A percentile compares a stretch with the other conserved stretches of the same genome.
These are phyloP conservation scores for Terana coerulea DNA, from an alignment of 768 basidiomycete genomes.

Conservation along the genomic window DNA sequence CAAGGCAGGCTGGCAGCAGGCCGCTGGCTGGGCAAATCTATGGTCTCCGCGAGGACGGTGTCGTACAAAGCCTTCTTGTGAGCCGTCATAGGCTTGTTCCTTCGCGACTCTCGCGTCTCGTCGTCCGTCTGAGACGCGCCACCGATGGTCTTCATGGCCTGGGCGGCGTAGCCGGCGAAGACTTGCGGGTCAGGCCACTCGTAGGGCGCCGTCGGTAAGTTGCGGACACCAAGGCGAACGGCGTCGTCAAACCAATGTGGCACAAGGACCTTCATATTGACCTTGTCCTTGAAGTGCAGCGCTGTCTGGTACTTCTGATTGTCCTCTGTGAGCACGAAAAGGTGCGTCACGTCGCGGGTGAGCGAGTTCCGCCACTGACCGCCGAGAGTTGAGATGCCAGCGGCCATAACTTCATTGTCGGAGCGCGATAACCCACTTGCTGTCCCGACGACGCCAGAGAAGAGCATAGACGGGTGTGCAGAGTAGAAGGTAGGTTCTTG, in stretches of 20 bases:
- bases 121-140: slow-evolving; percentile 22
- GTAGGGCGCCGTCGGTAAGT: slow-evolving; percentile 52
- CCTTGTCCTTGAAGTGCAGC: slow-evolving; percentile 55
- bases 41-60: slow-evolving; percentile 23
- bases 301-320: slow-evolving; percentile 44
- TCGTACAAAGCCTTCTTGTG: slow-evolving; percentile 34
- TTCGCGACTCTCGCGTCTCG: slow-evolving; percentile 27
- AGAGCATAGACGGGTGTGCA: slow-evolving; percentile 70
- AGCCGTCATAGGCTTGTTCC: slow-evolving; percentile 22
- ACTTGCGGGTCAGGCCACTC: slow-evolving; percentile 72
- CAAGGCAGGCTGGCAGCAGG: slow-evolving; percentile 43
- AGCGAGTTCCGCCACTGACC: slow-evolving; percentile 78
- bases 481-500: slow-evolving; percentile 69
- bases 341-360: slow-evolving; percentile 84
- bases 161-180: slow-evolving; percentile 20
- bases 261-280: slow-evolving; percentile 64
- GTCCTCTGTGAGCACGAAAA: slow-evolving; percentile 56
- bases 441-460: slow-evolving; percentile 79
- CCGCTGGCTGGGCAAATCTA: slow-evolving; percentile 17
- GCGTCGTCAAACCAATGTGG: slow-evolving; percentile 93
- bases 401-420: slow-evolving; percentile 71
- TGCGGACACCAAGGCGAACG: slow-evolving; percentile 46
- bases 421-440: slow-evolving; percentile 59
- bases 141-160: slow-evolving; percentile 19
- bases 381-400: slow-evolving; percentile 70